phyloP scores from a whole-genome alignment of 345 rosid species.

The Gynandropsis gynandra region DNA sequence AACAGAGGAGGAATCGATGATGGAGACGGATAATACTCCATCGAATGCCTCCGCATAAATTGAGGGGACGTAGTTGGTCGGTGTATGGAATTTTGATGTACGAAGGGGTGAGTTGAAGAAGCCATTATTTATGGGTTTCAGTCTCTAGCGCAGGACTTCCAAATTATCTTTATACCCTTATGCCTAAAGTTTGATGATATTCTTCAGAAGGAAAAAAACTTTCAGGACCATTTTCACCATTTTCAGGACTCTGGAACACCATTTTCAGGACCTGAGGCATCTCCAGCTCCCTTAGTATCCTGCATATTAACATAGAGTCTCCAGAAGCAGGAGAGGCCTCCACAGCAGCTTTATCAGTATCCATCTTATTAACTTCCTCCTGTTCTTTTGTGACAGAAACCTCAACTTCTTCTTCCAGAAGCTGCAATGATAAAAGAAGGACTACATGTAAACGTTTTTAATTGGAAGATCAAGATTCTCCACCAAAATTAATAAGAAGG shows the following conservation, averaged over 20 bases:
- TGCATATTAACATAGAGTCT: slow-evolving; percentile 69
- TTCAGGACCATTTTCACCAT: too few species aligned
- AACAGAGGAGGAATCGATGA: too few species aligned
- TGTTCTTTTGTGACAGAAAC: slow-evolving; percentile 63
- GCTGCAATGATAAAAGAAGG: slow-evolving; percentile 37
- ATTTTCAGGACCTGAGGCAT: slow-evolving; percentile 50
- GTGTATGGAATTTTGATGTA: too few species aligned
- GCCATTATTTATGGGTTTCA: too few species aligned
- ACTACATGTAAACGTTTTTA: background rate
- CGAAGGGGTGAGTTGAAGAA: too few species aligned
- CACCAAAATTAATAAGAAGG: background rate
- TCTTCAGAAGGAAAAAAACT: too few species aligned
- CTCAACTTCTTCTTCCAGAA: slow-evolving; percentile 84
- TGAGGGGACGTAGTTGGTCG: too few species aligned
- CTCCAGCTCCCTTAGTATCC: slow-evolving; percentile 60
- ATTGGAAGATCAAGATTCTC: background rate
- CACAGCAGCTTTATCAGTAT: slow-evolving; percentile 49
- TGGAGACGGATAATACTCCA: too few species aligned
- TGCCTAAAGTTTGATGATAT: too few species aligned
- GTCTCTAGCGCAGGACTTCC: too few species aligned
- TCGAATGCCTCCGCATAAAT: too few species aligned
- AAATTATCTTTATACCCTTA: too few species aligned
- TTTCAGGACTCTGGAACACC: slow-evolving; percentile 71
- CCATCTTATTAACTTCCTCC: slow-evolving; percentile 66
- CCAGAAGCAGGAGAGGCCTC: slow-evolving; percentile 40